A percentile compares a stretch with the other conserved stretches of the same genome.
These are phyloP conservation scores for Trypanosoma lewisi DNA, from an alignment of 208 protist genomes.

Conservation along the genomic window DNA sequence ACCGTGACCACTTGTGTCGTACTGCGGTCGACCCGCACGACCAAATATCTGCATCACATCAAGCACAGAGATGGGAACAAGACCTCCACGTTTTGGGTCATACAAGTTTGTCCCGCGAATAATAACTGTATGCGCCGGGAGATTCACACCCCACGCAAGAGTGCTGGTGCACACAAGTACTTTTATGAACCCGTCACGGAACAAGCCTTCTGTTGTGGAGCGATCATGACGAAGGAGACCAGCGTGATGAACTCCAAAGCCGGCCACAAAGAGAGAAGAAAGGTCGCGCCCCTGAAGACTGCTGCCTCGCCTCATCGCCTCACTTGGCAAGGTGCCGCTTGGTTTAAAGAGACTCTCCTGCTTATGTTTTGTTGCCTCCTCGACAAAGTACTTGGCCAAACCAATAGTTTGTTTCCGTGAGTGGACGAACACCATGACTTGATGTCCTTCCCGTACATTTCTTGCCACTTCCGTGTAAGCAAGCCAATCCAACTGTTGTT, in stretches of 20 bases:
- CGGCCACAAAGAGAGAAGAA: slow-evolving; percentile 77
- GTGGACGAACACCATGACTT: slow-evolving; percentile 99
- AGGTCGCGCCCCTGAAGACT: slow-evolving; percentile 88
- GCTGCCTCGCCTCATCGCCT: slow-evolving; percentile 43
- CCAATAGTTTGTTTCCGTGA: slow-evolving; percentile 96
- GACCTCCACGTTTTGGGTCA: slow-evolving; percentile 92
- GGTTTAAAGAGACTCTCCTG: slow-evolving; percentile 65
- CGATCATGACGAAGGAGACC: slow-evolving; percentile 95
- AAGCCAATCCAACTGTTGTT: slow-evolving; percentile 61
- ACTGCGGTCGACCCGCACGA: slow-evolving; percentile 98
- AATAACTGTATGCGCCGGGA: slow-evolving; percentile 98
- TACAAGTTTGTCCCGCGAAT: slow-evolving; percentile 98
- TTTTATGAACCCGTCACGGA: slow-evolving; percentile 91
- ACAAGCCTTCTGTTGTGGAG: slow-evolving; percentile 94
- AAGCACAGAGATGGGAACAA: slow-evolving; percentile 97
- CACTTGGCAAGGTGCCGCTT: slow-evolving; percentile 40
- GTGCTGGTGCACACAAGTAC: slow-evolving; percentile 99
- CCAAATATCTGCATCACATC: slow-evolving; percentile 99
- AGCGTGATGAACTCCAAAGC: slow-evolving; percentile 97
- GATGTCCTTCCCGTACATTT: slow-evolving; percentile 92
- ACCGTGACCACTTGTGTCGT: slow-evolving; percentile 96
- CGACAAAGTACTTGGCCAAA: slow-evolving; percentile 88
- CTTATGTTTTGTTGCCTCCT: slow-evolving; percentile 69
- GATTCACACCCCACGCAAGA: slow-evolving; percentile 99
- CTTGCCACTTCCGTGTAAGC: slow-evolving; percentile 75